Base-by-base conservation (phyloP, 441 rosid genomes). In the Pelargonium australe region DNA sequence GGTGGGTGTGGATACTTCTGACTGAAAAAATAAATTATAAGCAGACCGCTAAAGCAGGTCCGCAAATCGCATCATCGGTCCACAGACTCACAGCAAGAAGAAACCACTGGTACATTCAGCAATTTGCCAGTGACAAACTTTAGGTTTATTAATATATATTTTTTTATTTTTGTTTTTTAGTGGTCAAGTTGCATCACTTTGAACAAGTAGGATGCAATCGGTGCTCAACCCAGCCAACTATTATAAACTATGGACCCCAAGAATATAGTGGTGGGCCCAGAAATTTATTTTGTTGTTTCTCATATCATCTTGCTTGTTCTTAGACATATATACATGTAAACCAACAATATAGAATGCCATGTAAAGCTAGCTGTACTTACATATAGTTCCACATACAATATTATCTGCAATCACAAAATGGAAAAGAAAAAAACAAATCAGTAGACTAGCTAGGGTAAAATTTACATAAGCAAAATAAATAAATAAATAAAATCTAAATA, bases 371-470 rank as follows among this genome's bases (percentile, higher is more conserved):
- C 16, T 58, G 63, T 1, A 58, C 63, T 58, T 88, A 89, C 99
- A 76, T 91, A 89, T 72, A 94, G 75, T 80, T 94, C 99, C 83
- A 68, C 71, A 60, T 94, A 91, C 6, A 94, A 70, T 72, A 91
- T 78, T 65, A 94, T 71, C 98, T 94, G 96, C 87, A 87, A 58
- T 7, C 28, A 58, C 63, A 19, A 28, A 55, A 16, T 58, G 31
- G 23, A 58, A 58, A 20, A 19, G 31, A 58, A 58, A 58, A 58
- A 58, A 25, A 20, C 19, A 58, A 17, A 58, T 58, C 13, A 58
- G 63, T 7, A 58, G 63, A 12, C 63, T 58, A 20, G 63, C 12
- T 58, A 58, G 9, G 4, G 25, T 20, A 28, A 58, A 28, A 8
- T 19, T 19, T 17, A 58, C n/a, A 25, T 58, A 20, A 19, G 9